These are phyloP conservation scores for Psophocarpus tetragonolobus DNA, from an alignment of 306 rosid genomes.

Conservation along the genomic window DNA sequence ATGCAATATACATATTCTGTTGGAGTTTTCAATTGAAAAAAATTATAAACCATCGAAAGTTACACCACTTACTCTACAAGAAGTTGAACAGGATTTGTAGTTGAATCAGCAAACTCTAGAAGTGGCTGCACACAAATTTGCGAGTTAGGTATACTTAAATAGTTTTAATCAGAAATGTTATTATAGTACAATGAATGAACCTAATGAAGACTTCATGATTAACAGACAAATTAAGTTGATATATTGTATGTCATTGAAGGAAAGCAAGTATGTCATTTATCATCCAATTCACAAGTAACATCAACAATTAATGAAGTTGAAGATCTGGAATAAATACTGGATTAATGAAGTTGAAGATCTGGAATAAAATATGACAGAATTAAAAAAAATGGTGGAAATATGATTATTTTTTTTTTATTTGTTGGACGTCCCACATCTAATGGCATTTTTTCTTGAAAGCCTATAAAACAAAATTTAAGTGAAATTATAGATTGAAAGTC, in stretches of 20 bases:
- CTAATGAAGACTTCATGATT: not conserved
- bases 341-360: slow-evolving; percentile 9
- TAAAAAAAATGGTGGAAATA: not conserved
- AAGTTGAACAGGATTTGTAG: not conserved
- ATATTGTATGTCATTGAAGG: not conserved
- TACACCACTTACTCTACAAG: not conserved
- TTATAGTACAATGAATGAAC: not conserved
- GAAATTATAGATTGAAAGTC: no score
- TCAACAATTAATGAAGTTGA: not conserved
- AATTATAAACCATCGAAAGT: not conserved
- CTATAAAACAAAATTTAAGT: not conserved
- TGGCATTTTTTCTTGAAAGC: not conserved
- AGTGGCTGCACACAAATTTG: slow-evolving; percentile 1
- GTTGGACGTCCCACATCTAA: not conserved
- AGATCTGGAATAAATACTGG: not conserved
- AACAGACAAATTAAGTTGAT: not conserved
- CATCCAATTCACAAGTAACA: not conserved
- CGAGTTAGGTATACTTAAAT: not conserved
- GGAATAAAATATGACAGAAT: not conserved
- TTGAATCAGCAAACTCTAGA: not conserved
- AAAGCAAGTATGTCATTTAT: not conserved
- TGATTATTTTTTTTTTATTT: not conserved
- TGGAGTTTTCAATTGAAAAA: not conserved
- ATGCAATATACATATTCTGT: not conserved
- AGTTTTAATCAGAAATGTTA: not conserved